Base-by-base conservation (phyloP, 169 alveolate species). In the Theileria orientalis region DNA sequence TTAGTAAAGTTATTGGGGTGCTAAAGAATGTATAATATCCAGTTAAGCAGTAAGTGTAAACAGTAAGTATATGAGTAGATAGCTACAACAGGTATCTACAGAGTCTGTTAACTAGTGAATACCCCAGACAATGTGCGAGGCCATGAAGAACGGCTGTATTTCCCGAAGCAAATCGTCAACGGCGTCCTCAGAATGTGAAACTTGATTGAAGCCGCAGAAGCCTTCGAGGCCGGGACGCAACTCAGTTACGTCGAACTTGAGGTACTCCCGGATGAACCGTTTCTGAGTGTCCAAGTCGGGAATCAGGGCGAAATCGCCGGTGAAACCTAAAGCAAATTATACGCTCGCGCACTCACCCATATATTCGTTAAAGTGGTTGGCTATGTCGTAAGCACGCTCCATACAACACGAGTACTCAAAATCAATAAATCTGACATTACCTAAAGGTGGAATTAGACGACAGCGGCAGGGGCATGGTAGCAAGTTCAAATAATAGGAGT, bases 331-430 rank as follows among this genome's bases (percentile, higher is more conserved):
- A 44, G 14, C 52, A 44, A 16, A 16, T 44, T 44, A 44, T 44
- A 44, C 16, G 16, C 16, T 63, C 90, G n/a, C n/a, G n/a, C n/a
- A n/a, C n/a, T n/a, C n/a, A n/a, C n/a, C n/a, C 19, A 83, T 83
- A 79, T 82, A 74, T 40, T 89, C 94, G 27, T 64, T 72, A 29
- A 89, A 83, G 68, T 89, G 94, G 64, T 89, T 89, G 5, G 94
- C 91, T n/a, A 89, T 89, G 71, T 89, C 94, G 47, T 52, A 89
- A 7, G 90, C 94, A 11, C 94, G 73, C 68, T 89, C 94, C 92
- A 89, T 85, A 30, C 84, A 85, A 59, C 94, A 89, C 14, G 90
- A 54, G 40, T 89, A 89, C 63, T 89, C 94, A 63, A 74, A 89
- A 57, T 88, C 93, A 13, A 88, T 74, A 33, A 88, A 84, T 9